phyloP scores from a whole-genome alignment of 2,329 filamentous ascomycete species.

The Xylariomycetidae sp. region DNA sequence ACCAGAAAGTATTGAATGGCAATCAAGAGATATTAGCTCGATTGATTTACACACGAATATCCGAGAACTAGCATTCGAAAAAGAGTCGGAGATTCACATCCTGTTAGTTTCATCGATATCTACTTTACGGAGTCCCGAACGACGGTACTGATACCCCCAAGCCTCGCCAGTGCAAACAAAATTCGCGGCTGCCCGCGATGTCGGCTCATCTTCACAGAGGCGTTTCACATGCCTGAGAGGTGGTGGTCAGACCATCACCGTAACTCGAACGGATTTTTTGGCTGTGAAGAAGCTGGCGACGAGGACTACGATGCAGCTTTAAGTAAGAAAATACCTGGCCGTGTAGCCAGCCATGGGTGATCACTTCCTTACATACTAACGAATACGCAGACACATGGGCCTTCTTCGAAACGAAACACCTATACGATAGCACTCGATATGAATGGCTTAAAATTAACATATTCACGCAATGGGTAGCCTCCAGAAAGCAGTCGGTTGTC shows the following conservation, averaged over 20 bases:
- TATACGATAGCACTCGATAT: conserved; percentile 18
- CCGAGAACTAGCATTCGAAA: no score
- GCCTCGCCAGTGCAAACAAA: conserved; percentile 25
- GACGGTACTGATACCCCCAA: conserved; percentile 15
- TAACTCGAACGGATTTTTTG: conserved; percentile 36
- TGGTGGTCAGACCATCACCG: conserved; percentile 32
- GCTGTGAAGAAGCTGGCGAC: conserved; percentile 20
- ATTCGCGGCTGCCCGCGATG: conserved; percentile 26
- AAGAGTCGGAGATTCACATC: no score
- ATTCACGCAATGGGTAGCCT: conserved; percentile 22
- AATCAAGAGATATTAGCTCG: no score
- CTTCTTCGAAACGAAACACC: conserved; percentile 26
- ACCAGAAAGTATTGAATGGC: no score
- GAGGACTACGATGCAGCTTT: conserved; percentile 7
- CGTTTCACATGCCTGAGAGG: conserved; percentile 24
- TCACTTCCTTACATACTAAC: conserved; percentile 1
- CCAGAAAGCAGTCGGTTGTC: conserved; percentile 19
- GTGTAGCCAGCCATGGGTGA: not conserved
- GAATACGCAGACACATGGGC: conserved; percentile 25
- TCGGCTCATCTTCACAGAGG: conserved; percentile 14
- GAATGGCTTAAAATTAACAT: conserved; percentile 32
- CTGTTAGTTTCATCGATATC: no score
- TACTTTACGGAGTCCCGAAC: no score
- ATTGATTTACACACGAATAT: no score
- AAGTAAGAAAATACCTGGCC: conserved; percentile 11